Evolutionary conservation across 129 eudicot genomes (phyloP), one percentile per base, ranked within the genome.

Genomic region (Flaveria ramosissima): DNA sequence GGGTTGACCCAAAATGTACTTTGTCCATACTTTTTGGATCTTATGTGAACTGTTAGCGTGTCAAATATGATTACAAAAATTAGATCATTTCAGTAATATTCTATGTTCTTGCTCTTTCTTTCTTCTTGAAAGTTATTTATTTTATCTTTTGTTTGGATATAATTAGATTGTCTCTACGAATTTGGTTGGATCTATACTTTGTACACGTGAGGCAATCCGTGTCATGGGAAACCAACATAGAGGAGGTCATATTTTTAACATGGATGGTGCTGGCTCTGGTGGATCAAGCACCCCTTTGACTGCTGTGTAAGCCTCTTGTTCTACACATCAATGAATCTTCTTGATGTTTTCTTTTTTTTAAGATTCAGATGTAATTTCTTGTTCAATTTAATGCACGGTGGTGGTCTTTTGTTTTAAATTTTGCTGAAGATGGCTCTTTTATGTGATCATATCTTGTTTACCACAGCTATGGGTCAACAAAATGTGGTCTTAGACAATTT

Each of bases 231-330:
- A 56, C 71, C 96, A 92, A 48, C 56, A 69, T 1, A 85, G 82
- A 56, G 93, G 92, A 1, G 98, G 96, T 55, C 94, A 90, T 73
- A 86, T 92, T 27, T 88, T 92, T 36, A 92, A 90, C 84, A 88
- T 92, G 96, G 98, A 92, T 67, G 96, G 98, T 79, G 90, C 93
- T 9, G 98, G 98, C 43, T 92, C 96, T 4, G 94, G 98, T 62
- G 96, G 98, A 55, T 92, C 96, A 55, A 92, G 96, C 79, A 92
- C 96, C 77, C 98, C 96, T 63, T 77, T 92, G 75, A 92, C 96
- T 14, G 96, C 96, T 36, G 96, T 92, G 98, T 92, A 90, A 72
- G 78, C 56, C 56, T 14, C 63, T 39, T 74, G 23, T 59, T 73
- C 78, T 12, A 73, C n/a, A 64, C 41, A 59, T 20, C 9, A 41